phyloP scores from a whole-genome alignment of 1,139 yeast species.

The Candida sp. region DNA sequence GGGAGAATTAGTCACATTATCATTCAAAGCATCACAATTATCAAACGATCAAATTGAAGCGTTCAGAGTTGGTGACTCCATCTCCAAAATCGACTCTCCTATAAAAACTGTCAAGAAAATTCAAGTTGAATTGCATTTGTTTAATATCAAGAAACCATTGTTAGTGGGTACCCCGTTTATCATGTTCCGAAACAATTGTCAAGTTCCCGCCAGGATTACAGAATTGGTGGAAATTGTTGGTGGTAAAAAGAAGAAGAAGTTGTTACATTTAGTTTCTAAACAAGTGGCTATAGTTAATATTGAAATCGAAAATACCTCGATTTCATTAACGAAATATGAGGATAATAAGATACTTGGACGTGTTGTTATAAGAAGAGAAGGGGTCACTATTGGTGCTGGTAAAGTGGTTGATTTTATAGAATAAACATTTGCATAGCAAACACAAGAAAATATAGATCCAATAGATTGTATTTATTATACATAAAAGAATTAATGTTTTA shows the following conservation, averaged over 20 bases:
- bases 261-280: constrained; percentile 69
- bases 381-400: constrained; percentile 89
- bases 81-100: constrained; percentile 47
- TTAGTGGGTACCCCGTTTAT: constrained; percentile 82
- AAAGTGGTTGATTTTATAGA: constrained; percentile 30
- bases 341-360: constrained; percentile 72
- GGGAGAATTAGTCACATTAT: constrained; percentile 69
- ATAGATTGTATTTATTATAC: too few species aligned
- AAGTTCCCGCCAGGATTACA: constrained; percentile 68
- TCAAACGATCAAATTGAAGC: constrained; percentile 50
- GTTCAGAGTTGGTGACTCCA: constrained; percentile 64
- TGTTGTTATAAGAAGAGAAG: constrained; percentile 81
- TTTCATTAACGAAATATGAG: constrained; percentile 61
- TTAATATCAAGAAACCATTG: constrained; percentile 71
- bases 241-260: constrained; percentile 44
- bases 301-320: constrained; percentile 49
- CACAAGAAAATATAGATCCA: too few species aligned
- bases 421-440: background rate
- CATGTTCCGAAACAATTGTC: constrained; percentile 76
- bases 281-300: constrained; percentile 73
- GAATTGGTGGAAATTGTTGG: constrained; percentile 49
- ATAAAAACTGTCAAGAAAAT: constrained; percentile 51
- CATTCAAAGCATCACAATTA: constrained; percentile 44
- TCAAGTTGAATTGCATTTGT: constrained; percentile 57
- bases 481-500: too few species aligned